Evolutionary conservation across 257 asterid species (phyloP), one percentile per base, ranked within the genome.

Genomic region (Perilla frutescens): DNA sequence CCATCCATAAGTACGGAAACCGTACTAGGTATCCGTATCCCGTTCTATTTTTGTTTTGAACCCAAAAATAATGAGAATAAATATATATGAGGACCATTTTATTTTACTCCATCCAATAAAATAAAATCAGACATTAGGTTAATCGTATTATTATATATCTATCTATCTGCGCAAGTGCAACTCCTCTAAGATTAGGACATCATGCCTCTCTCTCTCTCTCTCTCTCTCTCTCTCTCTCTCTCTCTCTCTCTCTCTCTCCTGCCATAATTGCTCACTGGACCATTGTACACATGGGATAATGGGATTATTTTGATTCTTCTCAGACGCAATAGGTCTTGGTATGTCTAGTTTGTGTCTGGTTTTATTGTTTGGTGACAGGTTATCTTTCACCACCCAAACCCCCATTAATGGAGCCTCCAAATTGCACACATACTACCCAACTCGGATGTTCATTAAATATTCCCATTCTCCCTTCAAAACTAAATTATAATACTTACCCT

Each of bases 1-100:
- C 82, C 85, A 77, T 29, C 29, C 13, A 15, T 26, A 63, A 14
- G 83, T 75, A 81, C 83, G 83, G 79, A 60, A n/a, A 55, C 71
- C 74, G 86, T 81, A 81, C 86, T 32, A 71, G 34, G 15, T 58
- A 26, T 70, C 83, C 77, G 81, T 81, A 71, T 68, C 71, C 85
- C 85, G 79, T 81, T 73, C 31, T 60, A 9, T 58, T 63, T 64
- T 65, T 36, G 32, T 71, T 70, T 50, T 12, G 39, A 26, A 20
- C 26, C 26, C 26, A 20, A 20, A 20, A 20, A 20, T 20, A 20
- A 20, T 20, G 26, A 20, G 26, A 20, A 20, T 20, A 20, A 20
- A 20, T 20, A 20, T 20, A 20, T 20, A 20, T 20, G 26, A 20
- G 26, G 26, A 20, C 26, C 26, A 20, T 20, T 20, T 20, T 20